These are phyloP conservation scores for Aureobasidium vineae DNA, from an alignment of 2,329 filamentous ascomycete genomes.

Conservation along the genomic window DNA sequence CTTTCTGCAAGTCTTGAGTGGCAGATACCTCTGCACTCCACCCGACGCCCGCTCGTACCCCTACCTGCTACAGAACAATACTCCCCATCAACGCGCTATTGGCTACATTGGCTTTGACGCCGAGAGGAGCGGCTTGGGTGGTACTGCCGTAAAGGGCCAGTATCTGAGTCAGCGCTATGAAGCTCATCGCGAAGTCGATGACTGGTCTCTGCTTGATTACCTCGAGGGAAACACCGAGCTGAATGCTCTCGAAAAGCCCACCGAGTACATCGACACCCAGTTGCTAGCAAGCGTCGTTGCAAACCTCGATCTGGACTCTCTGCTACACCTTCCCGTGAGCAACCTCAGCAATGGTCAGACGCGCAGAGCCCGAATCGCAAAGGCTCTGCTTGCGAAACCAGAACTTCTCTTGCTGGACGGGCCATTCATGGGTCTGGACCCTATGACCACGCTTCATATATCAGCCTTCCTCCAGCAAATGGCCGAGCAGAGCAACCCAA, in stretches of 20 bases:
- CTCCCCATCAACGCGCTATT: constrained; percentile 66
- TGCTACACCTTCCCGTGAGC: constrained; percentile 78
- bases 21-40: constrained; percentile 72
- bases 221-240: constrained; percentile 78
- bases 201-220: constrained; percentile 81
- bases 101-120: constrained; percentile 89
- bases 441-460: constrained; percentile 69
- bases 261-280: constrained; percentile 46
- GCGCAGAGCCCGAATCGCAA: constrained; percentile 80
- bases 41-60: constrained; percentile 75
- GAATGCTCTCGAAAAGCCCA: constrained; percentile 64
- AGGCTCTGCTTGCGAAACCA: constrained; percentile 73
- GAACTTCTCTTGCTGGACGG: constrained; percentile 86
- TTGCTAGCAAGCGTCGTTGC: constrained; percentile 62
- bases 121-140: constrained; percentile 59
- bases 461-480: constrained; percentile 68
- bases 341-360: constrained; percentile 95
- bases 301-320: constrained; percentile 65
- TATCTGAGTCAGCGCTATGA: constrained; percentile 92
- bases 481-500: constrained; percentile 64
- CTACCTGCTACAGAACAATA: constrained; percentile 61
- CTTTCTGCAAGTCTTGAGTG: constrained; percentile 74
- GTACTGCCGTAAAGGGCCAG: constrained; percentile 63
- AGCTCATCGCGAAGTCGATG: constrained; percentile 77
- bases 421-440: constrained; percentile 94